These are phyloP conservation scores for Ceratocystis cubensis DNA, from an alignment of 2,329 filamentous ascomycete species.

Conservation along the genomic window DNA sequence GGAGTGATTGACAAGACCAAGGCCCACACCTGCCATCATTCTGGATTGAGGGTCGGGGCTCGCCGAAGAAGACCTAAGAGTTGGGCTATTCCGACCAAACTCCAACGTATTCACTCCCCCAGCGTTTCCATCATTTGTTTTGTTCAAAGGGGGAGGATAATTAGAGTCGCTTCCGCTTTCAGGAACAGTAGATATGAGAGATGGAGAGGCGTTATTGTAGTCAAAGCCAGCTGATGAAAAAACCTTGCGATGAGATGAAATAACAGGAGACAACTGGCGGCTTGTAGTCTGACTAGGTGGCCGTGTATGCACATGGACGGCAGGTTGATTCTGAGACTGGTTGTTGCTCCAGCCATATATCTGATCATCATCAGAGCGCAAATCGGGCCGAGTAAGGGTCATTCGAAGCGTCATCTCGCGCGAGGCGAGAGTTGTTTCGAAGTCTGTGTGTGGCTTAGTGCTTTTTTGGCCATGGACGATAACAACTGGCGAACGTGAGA, in stretches of 20 bases:
- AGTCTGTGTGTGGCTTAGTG: conserved; percentile 14
- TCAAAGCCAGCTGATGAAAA: neutral
- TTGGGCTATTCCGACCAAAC: neutral
- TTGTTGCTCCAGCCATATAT: conserved; percentile 54
- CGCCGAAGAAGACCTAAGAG: neutral
- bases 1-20: conserved; percentile 1
- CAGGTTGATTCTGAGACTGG: neutral
- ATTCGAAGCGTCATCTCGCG: conserved; percentile 92
- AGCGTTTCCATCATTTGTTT: neutral
- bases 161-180: neutral
- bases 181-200: neutral
- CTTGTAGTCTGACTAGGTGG: conserved; percentile 14
- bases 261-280: conserved; percentile 10
- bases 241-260: conserved; percentile 7
- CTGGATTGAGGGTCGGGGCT: neutral
- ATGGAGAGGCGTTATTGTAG: neutral
- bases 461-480: conserved; percentile 24
- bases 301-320: conserved; percentile 1
- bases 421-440: conserved; percentile 17
- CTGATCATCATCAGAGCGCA: conserved; percentile 61
- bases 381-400: conserved; percentile 82
- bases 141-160: neutral
- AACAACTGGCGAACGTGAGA: conserved; percentile 17
- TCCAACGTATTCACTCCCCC: neutral
- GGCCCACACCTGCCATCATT: neutral